A percentile compares a stretch with the other conserved stretches of the same genome.
Evolutionary conservation across 2,329 filamentous ascomycete species (phyloP).

Genomic region (Pseudogymnoascus sp.): DNA sequence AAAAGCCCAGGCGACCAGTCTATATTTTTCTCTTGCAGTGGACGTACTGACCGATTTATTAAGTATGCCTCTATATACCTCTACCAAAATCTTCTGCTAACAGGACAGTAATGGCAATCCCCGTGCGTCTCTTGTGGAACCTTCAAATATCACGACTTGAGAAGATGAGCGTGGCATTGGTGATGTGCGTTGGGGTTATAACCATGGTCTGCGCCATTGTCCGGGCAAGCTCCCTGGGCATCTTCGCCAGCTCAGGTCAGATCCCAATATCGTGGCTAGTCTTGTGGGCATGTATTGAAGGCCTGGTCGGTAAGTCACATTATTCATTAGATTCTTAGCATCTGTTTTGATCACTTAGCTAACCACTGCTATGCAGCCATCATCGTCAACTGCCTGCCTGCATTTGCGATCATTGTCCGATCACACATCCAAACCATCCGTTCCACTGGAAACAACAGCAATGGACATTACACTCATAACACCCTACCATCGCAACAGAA

Average conservation of each 20-base stretch:
- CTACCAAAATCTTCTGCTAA: neutral
- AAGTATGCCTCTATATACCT: constrained; percentile 12
- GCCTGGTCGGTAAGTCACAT: neutral
- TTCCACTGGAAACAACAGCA: too few relatives aligned
- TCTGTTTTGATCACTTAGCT: neutral
- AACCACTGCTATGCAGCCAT: constrained; percentile 12
- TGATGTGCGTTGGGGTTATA: constrained; percentile 16
- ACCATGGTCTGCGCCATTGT: constrained; percentile 17
- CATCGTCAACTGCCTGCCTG: constrained; percentile 16
- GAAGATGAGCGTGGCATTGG: constrained; percentile 14
- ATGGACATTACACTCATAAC: too few relatives aligned
- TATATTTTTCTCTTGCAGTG: constrained; percentile 16
- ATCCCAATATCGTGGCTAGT: constrained; percentile 16
- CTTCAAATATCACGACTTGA: constrained; percentile 14
- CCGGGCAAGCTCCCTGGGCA: constrained; percentile 15
- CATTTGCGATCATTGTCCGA: constrained; percentile 17
- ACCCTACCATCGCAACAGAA: too few relatives aligned
- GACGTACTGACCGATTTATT: constrained; percentile 17
- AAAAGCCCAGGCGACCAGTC: constrained; percentile 12
- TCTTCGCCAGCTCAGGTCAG: constrained; percentile 10
- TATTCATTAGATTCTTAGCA: constrained; percentile 4
- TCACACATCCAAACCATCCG: constrained; percentile 10
- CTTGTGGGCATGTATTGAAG: constrained; percentile 15
- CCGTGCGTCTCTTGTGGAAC: constrained; percentile 14
- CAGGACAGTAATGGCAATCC: constrained; percentile 16